Conservation (phyloP, 352 stramenopile species). For the Globisporangium echinulatum region DNA sequence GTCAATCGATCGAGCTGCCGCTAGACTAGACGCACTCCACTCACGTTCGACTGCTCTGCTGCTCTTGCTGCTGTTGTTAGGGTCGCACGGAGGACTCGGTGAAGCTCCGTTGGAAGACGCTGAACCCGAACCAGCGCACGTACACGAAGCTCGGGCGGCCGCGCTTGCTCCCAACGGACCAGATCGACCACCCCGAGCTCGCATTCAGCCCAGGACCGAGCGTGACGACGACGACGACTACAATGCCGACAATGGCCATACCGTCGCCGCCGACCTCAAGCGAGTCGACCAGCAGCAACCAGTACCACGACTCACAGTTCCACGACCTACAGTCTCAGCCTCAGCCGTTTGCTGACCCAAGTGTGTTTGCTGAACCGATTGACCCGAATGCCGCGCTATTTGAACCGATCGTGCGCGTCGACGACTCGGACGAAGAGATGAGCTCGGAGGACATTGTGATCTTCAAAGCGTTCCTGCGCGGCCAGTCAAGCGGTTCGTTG, state of each 20-base stretch:
- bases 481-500: conserved; percentile 41
- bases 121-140: conserved; percentile 76
- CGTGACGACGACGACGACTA: conserved; percentile 1
- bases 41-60: too few relatives aligned
- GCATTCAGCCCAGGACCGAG: conserved; percentile 4
- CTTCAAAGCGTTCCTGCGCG: conserved; percentile 49
- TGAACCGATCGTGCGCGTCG: conserved; percentile 34
- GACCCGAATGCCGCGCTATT: conserved; percentile 9
- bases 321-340: not conserved
- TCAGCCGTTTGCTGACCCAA: not conserved
- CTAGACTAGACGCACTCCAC: too few relatives aligned
- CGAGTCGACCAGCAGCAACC: conserved; percentile 6
- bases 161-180: conserved; percentile 43
- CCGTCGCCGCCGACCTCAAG: conserved; percentile 8
- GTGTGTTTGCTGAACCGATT: too few relatives aligned
- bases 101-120: conserved; percentile 75
- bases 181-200: conserved; percentile 20
- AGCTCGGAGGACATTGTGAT: conserved; percentile 56
- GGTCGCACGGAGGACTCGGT: conserved; percentile 75
- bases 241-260: not conserved
- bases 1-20: not conserved
- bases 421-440: conserved; percentile 44
- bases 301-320: not conserved
- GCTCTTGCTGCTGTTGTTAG: conserved; percentile 12
- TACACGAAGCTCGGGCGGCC: conserved; percentile 71